A percentile compares a stretch with the other conserved stretches of the same genome.
Conservation (phyloP, 2,329 filamentous ascomycete genomes). For the Pseudogymnoascus sp. region DNA sequence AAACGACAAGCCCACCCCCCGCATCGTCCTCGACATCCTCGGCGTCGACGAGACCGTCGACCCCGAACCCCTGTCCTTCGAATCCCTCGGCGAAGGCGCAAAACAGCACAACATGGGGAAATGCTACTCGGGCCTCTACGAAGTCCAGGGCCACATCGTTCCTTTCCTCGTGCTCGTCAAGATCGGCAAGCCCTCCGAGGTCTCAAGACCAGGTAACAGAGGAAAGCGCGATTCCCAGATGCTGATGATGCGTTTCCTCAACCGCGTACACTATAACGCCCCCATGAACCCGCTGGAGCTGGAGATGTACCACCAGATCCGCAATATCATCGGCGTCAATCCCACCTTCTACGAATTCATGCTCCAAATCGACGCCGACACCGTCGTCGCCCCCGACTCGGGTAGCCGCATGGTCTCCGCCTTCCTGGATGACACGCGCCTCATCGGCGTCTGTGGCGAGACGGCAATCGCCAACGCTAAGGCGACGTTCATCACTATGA, state of each 20-base stretch:
- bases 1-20: constrained; percentile 92
- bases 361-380: constrained; percentile 95
- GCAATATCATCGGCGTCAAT: constrained; percentile 97
- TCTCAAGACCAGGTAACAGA: constrained; percentile 76
- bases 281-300: constrained; percentile 94
- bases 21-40: constrained; percentile 95
- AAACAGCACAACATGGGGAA: constrained; percentile 99
- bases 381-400: constrained; percentile 81
- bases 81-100: constrained; percentile 87
- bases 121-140: constrained; percentile 93
- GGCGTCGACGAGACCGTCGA: constrained; percentile 90
- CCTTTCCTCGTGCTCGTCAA: constrained; percentile 96
- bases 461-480: constrained; percentile 90
- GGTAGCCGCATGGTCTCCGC: constrained; percentile 85
- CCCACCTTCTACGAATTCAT: constrained; percentile 97
- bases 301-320: constrained; percentile 97
- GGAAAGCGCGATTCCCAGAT: constrained; percentile 99
- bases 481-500: constrained; percentile 92
- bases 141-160: constrained; percentile 95
- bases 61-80: constrained; percentile 91
- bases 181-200: constrained; percentile 77
- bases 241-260: constrained; percentile 97
- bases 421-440: constrained; percentile 81
- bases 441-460: constrained; percentile 94
- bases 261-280: constrained; percentile 95